Evolutionary conservation across 164 flowering plant species (phyloP), one percentile per base, ranked within the genome.

Genomic region (Aristolochia fimbriata): DNA sequence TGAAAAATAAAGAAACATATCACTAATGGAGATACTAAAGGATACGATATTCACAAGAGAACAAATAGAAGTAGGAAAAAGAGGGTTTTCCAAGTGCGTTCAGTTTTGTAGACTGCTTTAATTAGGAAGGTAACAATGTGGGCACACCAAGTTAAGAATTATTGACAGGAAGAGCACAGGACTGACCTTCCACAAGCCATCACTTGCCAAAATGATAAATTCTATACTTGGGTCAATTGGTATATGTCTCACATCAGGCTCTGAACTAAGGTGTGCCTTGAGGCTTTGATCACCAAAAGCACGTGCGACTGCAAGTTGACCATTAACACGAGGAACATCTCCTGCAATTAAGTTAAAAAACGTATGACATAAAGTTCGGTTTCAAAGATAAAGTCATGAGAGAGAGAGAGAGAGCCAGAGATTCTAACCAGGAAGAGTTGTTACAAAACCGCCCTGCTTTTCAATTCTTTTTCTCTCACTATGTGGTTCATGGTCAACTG

Each of bases 181-280:
- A 65, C 76, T 70, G 24, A 87, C 94, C 90, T 87, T 87, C 94
- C 94, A 87, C 60, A 87, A 55, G 51, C 94, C 94, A 73, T 87
- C 94, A 50, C 94, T 87, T 20, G 94, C 94, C 64, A 87, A 63
- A 58, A 86, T 74, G 27, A 84, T 73, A 59, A 82, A 75, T 46
- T 84, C 83, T 10, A 74, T 80, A 14, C 58, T 59, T 16, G 71
- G 1, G 58, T 74, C 81, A 60, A 87, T 74, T 0, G 75, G 77
- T 15, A 73, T 75, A 71, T 66, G 70, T 61, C 70, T 66, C 16
- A 84, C 68, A 66, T 83, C 80, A 54, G 94, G 94, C 47, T 87
- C 90, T 15, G 88, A 84, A 71, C 86, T 78, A 58, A 86, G 72
- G 75, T 86, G 93, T 31, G 83, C 78, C 70, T 86, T 86, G 20